A percentile compares a stretch with the other conserved stretches of the same genome.
These are phyloP conservation scores for Colletotrichum lini DNA, from an alignment of 2,329 filamentous ascomycete genomes.

Conservation along the genomic window DNA sequence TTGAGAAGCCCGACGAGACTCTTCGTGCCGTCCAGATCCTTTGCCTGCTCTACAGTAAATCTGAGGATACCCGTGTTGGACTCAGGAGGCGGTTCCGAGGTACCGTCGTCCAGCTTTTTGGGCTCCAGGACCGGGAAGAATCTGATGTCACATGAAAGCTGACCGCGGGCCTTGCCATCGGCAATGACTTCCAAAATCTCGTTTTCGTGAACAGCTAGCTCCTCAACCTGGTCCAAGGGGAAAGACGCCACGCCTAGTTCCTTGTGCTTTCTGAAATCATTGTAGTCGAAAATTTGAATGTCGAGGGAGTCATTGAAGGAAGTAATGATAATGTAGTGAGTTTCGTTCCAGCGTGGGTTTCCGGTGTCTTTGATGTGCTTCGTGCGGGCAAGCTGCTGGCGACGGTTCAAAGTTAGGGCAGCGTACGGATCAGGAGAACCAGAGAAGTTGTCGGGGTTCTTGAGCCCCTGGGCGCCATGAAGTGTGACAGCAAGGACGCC, in stretches of 20 bases:
- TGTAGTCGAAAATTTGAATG: constrained; percentile 90
- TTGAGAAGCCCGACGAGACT: constrained; percentile 92
- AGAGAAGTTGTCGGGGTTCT: constrained; percentile 94
- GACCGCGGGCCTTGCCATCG: constrained; percentile 86
- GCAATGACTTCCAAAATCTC: constrained; percentile 86
- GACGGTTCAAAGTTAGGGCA: constrained; percentile 85
- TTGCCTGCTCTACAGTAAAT: constrained; percentile 95
- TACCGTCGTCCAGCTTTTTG: constrained; percentile 81
- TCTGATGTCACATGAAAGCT: constrained; percentile 84
- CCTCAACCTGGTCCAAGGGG: constrained; percentile 84
- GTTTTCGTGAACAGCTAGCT: constrained; percentile 84
- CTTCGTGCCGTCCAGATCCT: constrained; percentile 93
- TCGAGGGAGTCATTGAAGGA: constrained; percentile 91
- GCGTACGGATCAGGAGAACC: constrained; percentile 94
- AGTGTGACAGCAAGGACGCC: constrained; percentile 93
- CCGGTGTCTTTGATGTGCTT: constrained; percentile 88
- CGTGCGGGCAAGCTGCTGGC: constrained; percentile 86
- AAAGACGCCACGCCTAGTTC: constrained; percentile 92
- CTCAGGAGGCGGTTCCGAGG: constrained; percentile 84
- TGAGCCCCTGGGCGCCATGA: constrained; percentile 91
- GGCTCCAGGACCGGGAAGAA: constrained; percentile 95
- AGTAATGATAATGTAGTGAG: constrained; percentile 93
- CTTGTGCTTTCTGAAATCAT: constrained; percentile 96
- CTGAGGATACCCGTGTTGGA: constrained; percentile 94
- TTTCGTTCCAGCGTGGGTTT: constrained; percentile 96